Percentiles rank a stretch among this genome's conserved stretches.
phyloP scores from a whole-genome alignment of 2,329 filamentous ascomycete species.

The Fusarium agapanthi region DNA sequence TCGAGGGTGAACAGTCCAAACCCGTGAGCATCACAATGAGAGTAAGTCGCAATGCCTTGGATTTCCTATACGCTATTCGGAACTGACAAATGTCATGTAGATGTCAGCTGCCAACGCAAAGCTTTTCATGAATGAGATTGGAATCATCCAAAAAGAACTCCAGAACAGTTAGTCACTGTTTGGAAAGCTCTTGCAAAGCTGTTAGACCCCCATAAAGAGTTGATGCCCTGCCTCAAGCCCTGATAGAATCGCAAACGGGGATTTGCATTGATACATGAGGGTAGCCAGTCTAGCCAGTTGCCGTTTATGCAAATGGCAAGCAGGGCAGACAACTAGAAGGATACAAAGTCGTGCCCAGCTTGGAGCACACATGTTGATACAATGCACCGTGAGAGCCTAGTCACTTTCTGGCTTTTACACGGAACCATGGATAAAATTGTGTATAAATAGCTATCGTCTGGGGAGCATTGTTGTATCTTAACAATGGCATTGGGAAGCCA shows the following conservation, averaged over 20 bases:
- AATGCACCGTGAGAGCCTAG: constrained; percentile 10
- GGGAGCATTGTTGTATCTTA: constrained; percentile 16
- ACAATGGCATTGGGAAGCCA: constrained; percentile 13
- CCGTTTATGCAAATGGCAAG: constrained; percentile 6
- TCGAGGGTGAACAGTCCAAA: constrained; percentile 63
- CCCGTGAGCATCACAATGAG: constrained; percentile 69
- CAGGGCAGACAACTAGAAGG: constrained; percentile 17
- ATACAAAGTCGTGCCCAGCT: constrained; percentile 28
- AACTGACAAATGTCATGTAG: constrained; percentile 45
- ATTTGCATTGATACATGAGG: constrained; percentile 17
- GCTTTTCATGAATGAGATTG: constrained; percentile 59
- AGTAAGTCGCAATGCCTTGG: constrained; percentile 52
- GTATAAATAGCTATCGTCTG: constrained; percentile 25
- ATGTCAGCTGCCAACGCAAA: constrained; percentile 64
- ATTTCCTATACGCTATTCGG: neutral
- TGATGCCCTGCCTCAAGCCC: constrained; percentile 9
- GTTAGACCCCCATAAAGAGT: constrained; percentile 19
- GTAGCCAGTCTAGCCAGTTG: constrained; percentile 11
- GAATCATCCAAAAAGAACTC: constrained; percentile 61
- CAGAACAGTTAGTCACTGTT: constrained; percentile 47
- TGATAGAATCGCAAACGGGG: constrained; percentile 7
- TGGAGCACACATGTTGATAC: constrained; percentile 33
- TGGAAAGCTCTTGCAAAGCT: constrained; percentile 5
- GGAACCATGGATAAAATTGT: constrained; percentile 38
- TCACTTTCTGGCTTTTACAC: constrained; percentile 14